Conservation (phyloP, 768 basidiomycete genomes). For the Boletus subparvulus region DNA sequence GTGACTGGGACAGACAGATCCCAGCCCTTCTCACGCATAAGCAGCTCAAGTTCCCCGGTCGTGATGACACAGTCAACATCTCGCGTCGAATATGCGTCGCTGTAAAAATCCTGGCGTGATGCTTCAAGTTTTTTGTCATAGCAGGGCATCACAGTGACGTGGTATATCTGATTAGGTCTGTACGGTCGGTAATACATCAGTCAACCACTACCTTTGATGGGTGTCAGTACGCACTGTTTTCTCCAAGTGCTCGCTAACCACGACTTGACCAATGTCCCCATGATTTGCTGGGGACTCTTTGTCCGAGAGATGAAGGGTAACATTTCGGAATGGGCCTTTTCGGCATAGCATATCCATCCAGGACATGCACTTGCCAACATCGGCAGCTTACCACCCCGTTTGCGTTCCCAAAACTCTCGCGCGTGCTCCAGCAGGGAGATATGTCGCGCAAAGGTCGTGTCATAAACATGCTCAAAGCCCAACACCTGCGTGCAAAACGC, state of each 20-base stretch:
- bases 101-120: slow-evolving; percentile 90
- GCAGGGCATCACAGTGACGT: slow-evolving; percentile 98
- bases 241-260: slow-evolving; percentile 74
- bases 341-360: slow-evolving; percentile 99
- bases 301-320: slow-evolving; percentile 84
- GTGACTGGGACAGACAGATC: slow-evolving; percentile 62
- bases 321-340: slow-evolving; percentile 95
- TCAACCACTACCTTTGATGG: not conserved
- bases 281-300: slow-evolving; percentile 92
- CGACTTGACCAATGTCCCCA: slow-evolving; percentile 90
- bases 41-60: slow-evolving; percentile 86
- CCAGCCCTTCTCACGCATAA: slow-evolving; percentile 82
- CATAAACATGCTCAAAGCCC: slow-evolving; percentile 82
- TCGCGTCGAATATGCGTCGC: slow-evolving; percentile 73
- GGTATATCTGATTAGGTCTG: slow-evolving; percentile 88
- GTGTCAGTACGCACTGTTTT: slow-evolving; percentile 53
- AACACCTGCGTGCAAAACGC: slow-evolving; percentile 66
- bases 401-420: slow-evolving; percentile 77
- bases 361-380: slow-evolving; percentile 97
- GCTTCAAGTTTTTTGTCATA: slow-evolving; percentile 99
- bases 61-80: slow-evolving; percentile 98
- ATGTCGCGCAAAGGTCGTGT: slow-evolving; percentile 94
- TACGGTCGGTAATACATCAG: slow-evolving; percentile 1
- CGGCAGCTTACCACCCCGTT: slow-evolving; percentile 52
- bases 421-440: slow-evolving; percentile 80